Evolutionary conservation across 495 filamentous ascomycete species (phyloP).

Genomic region (Staphylotrichum longicolle): DNA sequence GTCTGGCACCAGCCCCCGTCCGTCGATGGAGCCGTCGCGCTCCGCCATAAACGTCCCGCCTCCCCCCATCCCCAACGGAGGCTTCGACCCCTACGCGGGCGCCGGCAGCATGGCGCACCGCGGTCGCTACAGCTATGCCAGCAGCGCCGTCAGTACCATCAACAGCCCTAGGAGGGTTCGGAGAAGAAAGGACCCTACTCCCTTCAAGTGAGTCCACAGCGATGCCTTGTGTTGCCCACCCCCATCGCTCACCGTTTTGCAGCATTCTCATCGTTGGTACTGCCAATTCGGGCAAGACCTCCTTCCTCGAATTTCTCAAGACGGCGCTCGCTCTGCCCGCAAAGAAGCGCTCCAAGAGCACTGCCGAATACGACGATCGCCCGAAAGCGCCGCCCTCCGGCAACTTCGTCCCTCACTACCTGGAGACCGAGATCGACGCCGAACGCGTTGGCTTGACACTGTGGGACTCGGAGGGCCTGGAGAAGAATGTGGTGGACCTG

Average conservation of each 20-base stretch:
- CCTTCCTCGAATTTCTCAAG: constrained; percentile 93
- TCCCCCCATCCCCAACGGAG: constrained; percentile 55
- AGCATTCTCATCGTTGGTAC: constrained; percentile 91
- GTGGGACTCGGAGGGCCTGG: constrained; percentile 93
- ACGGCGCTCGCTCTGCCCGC: constrained; percentile 74
- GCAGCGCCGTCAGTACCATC: constrained; percentile 84
- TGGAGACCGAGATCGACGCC: constrained; percentile 91
- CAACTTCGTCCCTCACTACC: constrained; percentile 79
- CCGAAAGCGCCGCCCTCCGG: constrained; percentile 48
- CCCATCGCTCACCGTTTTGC: constrained; percentile 13
- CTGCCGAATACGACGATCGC: constrained; percentile 52
- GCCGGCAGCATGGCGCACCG: constrained; percentile 96
- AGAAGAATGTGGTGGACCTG: constrained; percentile 89
- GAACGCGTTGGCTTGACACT: constrained; percentile 91
- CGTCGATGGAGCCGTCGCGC: constrained; percentile 45
- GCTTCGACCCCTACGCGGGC: constrained; percentile 71
- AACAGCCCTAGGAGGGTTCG: constrained; percentile 91
- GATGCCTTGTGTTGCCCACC: too few species aligned
- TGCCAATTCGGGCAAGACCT: constrained; percentile 88
- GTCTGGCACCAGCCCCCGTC: constrained; percentile 40
- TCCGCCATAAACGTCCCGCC: constrained; percentile 37
- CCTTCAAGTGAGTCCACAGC: constrained; percentile 80
- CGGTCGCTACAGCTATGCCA: constrained; percentile 95
- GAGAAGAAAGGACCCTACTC: constrained; percentile 92
- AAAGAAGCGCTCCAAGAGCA: constrained; percentile 63